A percentile compares a stretch with the other conserved stretches of the same genome.
These are phyloP conservation scores for Gossypium lobatum DNA, from an alignment of 441 rosid species.

Conservation along the genomic window DNA sequence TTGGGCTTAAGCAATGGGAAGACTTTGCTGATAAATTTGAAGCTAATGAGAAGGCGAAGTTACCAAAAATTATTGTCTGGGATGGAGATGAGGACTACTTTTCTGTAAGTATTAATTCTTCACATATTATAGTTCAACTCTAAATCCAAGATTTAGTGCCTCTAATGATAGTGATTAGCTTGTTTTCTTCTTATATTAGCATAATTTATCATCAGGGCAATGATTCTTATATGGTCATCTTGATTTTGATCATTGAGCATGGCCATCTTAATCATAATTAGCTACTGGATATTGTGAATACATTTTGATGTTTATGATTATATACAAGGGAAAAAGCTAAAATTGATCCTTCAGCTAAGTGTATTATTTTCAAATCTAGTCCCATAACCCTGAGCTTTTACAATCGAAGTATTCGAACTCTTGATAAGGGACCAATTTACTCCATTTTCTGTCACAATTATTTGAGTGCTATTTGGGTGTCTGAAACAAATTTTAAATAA, in stretches of 20 bases:
- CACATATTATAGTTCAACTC: slow-evolving; percentile 4
- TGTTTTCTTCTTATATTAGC: background rate
- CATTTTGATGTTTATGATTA: background rate
- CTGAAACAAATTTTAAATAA: background rate
- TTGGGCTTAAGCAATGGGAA: slow-evolving; percentile 68
- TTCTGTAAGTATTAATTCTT: slow-evolving; percentile 38
- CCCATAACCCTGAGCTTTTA: background rate
- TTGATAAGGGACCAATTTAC: background rate
- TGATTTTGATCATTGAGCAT: background rate
- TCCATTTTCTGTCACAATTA: background rate
- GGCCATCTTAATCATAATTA: background rate
- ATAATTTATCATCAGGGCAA: background rate
- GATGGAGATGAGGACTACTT: slow-evolving; percentile 68
- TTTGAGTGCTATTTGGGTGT: background rate
- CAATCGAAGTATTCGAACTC: background rate
- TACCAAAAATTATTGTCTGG: slow-evolving; percentile 85
- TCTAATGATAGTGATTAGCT: background rate
- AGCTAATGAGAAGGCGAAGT: slow-evolving; percentile 38
- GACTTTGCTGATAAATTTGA: slow-evolving; percentile 75
- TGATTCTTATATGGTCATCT: background rate
- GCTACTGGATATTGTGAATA: background rate
- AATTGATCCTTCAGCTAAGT: background rate
- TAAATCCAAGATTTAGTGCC: background rate
- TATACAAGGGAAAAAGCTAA: background rate
- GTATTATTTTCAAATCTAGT: background rate